Evolutionary conservation across 345 rosid species (phyloP).

Genomic region (Citrus glauca): DNA sequence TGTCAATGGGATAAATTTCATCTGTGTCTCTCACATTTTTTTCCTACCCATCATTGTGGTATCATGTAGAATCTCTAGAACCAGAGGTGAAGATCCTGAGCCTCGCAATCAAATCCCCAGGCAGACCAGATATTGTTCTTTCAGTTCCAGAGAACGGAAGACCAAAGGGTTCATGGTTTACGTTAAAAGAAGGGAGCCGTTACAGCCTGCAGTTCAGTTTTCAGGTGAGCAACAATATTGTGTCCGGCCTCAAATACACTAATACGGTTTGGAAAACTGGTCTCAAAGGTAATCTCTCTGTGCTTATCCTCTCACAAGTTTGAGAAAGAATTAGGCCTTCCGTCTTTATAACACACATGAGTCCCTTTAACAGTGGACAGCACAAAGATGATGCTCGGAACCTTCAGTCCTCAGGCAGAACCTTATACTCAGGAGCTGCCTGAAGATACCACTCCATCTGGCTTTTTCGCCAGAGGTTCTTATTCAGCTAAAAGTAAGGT

Average conservation of each 20-base stretch:
- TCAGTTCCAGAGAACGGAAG: conserved; percentile 59
- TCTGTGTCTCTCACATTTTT: conserved; percentile 2
- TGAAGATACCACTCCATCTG: conserved; percentile 90
- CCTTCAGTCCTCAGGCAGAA: conserved; percentile 90
- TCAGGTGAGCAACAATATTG: conserved; percentile 82
- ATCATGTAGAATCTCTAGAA: conserved; percentile 60
- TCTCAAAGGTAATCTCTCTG: conserved; percentile 43
- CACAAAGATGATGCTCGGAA: conserved; percentile 86
- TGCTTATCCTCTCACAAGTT: neutral
- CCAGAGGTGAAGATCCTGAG: conserved; percentile 78
- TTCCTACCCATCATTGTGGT: conserved; percentile 6
- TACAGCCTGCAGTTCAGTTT: conserved; percentile 66
- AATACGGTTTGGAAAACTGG: conserved; percentile 85
- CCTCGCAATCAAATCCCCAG: conserved; percentile 65
- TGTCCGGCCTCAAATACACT: conserved; percentile 74
- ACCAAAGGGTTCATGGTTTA: conserved; percentile 80
- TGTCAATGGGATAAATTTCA: neutral
- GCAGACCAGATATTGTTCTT: conserved; percentile 69
- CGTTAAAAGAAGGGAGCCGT: conserved; percentile 79
- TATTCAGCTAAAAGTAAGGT: conserved; percentile 86
- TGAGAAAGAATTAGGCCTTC: conserved; percentile 3
- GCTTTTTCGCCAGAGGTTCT: conserved; percentile 80
- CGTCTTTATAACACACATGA: neutral
- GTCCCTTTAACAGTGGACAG: conserved; percentile 58
- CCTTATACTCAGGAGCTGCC: conserved; percentile 70